Evolutionary conservation across 1,139 yeast genomes (phyloP), one percentile per base, ranked within the genome.

Genomic region (Magnusiomyces magnusii): DNA sequence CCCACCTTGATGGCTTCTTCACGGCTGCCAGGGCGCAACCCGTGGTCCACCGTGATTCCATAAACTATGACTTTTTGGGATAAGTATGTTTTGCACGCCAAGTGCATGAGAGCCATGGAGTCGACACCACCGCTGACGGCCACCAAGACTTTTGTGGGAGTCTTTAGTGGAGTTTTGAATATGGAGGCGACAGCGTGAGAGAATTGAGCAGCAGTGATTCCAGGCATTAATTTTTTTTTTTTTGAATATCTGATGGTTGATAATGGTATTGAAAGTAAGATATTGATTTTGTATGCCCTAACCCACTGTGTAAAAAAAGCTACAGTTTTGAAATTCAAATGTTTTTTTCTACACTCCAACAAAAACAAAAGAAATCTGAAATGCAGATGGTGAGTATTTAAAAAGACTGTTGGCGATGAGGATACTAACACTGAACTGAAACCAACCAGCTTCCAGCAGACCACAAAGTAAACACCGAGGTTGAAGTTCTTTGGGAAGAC

Each of bases 41-140:
- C 71, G 66, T 86, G 92, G 65, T 85, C 83, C 0, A 87, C 78
- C 0, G 89, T 82, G 31, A 83, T 73, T 0, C 85, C 83, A 41
- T 72, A 68, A 3, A 86, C 69, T 24, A 19, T 53, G 28, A 51
- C 59, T 1, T 76, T 71, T 7, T 68, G 60, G 24, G 64, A 62
- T 58, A 65, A 61, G 55, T 74, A 67, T 65, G 72, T 77, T 53
- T 72, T 72, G 1, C 72, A 65, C 7, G 76, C 64, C 19, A 85
- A 70, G 66, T 77, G 78, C 0, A 87, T 76, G 54, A 87, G 70
- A 36, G 87, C 85, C 81, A 87, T 83, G 1, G 95, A 87, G 67
- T 87, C 96, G 1, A 85, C 91, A 0, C 96, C 96, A 1, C 96
- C 96, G 10, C 90, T 84, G 1, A 87, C 78, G 0, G 92, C 91